These are phyloP conservation scores for Tolypocladium pustulatum DNA, from an alignment of 2,329 filamentous ascomycete genomes.

Conservation along the genomic window DNA sequence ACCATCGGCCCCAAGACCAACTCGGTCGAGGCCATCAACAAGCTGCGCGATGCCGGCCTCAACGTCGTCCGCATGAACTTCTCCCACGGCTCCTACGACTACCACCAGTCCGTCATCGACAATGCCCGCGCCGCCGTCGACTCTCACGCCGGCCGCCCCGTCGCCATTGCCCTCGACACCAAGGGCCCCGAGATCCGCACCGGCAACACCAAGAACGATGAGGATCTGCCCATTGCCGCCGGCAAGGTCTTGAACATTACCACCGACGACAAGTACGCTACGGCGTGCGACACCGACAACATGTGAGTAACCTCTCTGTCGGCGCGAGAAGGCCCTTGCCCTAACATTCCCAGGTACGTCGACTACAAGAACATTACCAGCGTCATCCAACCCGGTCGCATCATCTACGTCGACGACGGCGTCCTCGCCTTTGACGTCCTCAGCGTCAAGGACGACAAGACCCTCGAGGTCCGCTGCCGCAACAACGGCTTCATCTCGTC, in stretches of 20 bases:
- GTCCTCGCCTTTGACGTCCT: constrained; percentile 94
- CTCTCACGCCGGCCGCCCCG: constrained; percentile 66
- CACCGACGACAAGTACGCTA: constrained; percentile 87
- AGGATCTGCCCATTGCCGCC: constrained; percentile 77
- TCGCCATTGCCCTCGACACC: constrained; percentile 86
- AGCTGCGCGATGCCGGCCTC: constrained; percentile 78
- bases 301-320: constrained; percentile 53
- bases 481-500: constrained; percentile 99
- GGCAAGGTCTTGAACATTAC: constrained; percentile 90
- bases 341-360: constrained; percentile 57
- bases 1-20: constrained; percentile 99
- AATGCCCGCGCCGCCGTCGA: constrained; percentile 82
- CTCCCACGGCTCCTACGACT: constrained; percentile 71
- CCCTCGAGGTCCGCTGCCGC: constrained; percentile 71
- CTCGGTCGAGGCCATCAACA: constrained; percentile 93
- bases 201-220: constrained; percentile 66
- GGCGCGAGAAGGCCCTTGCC: constrained; percentile 1
- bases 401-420: constrained; percentile 97
- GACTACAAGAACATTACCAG: constrained; percentile 99
- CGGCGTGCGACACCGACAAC: constrained; percentile 76
- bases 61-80: constrained; percentile 99
- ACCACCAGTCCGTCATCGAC: constrained; percentile 97
- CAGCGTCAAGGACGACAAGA: constrained; percentile 80
- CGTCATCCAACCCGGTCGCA: constrained; percentile 82
- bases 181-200: constrained; percentile 54